Base-by-base conservation (phyloP, 2,329 filamentous ascomycete species). In the Colletotrichum sp. region DNA sequence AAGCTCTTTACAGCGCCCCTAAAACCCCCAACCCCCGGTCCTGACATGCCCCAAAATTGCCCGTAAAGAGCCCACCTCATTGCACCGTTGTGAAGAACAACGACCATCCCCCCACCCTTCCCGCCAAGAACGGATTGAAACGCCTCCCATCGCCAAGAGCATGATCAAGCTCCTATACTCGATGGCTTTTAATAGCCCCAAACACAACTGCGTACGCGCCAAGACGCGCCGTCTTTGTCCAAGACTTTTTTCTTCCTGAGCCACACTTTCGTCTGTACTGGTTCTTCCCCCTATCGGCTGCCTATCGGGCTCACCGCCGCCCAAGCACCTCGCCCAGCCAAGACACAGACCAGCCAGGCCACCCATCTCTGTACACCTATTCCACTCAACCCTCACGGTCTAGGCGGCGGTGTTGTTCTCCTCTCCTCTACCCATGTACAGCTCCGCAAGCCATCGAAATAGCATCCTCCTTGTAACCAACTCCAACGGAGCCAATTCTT, bases 101-200 rank as follows among this genome's bases (percentile, higher is more conserved):
- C 57, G 34, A 62, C 34, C 34, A 60, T 18, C n/a, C 21, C 15
- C 52, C 15, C 32, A 30, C 52, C 21, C 24, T 21, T 13, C 55
- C 55, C 73, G 69, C 73, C 73, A 76, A 76, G 73, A 63, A 71
- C 15, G 36, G 52, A 67, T 72, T 72, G 69, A 67, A 72, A 75
- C 71, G 69, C 65, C 67, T 62, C 44, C 44, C 52, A 72, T 75
- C 63, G 73, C 73, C 73, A 76, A 76, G 73, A 64, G 69, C 73
- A 72, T 49, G 63, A 66, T 72, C 73, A 64, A 76, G 73, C 73
- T 76, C 69, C n/a, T 72, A 65, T 69, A 72, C 44, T 64, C 73
- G 73, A 76, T 69, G 63, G 57, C 73, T 64, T 72, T 64, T 64
- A 28, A 76, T 76, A 76, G 69, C 63, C 69, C 73, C 36, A 76